These are phyloP conservation scores for Gryganskiella cystojenkinii DNA, from an alignment of 192 early-diverging fungal species.

Conservation along the genomic window DNA sequence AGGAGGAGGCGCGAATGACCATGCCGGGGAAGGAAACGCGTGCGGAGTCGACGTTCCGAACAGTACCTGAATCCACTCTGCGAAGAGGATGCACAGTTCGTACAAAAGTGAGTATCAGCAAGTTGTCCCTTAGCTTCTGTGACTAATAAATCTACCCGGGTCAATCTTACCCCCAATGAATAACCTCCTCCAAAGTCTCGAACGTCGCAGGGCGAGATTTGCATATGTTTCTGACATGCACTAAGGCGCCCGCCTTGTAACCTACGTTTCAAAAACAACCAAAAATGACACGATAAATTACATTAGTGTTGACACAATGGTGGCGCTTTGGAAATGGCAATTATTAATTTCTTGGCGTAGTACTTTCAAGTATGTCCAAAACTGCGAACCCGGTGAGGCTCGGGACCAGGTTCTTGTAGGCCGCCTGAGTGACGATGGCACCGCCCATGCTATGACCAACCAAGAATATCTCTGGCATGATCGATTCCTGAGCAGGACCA, in stretches of 20 bases:
- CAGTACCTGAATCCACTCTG: constrained; percentile 19
- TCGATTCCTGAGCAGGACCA: background rate
- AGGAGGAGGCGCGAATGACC: background rate
- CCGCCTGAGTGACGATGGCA: constrained; percentile 60
- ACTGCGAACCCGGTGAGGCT: constrained; percentile 59
- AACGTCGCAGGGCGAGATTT: constrained; percentile 1
- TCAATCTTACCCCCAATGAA: constrained; percentile 25
- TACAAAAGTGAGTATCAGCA: no score
- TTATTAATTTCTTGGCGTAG: no score
- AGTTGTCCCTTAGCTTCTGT: background rate
- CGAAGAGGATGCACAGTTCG: no score
- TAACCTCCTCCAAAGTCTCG: constrained; percentile 9
- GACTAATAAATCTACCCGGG: background rate
- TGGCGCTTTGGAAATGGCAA: no score
- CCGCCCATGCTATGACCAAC: constrained; percentile 67
- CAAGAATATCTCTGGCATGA: constrained; percentile 17
- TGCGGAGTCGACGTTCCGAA: constrained; percentile 17
- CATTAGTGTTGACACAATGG: no score
- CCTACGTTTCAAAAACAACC: background rate
- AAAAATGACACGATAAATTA: background rate
- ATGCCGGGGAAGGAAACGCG: constrained; percentile 34
- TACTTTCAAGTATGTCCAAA: constrained; percentile 68
- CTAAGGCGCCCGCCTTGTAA: background rate
- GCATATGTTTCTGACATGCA: constrained; percentile 3
- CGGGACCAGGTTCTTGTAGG: constrained; percentile 32